Evolutionary conservation across 2,329 filamentous ascomycete species (phyloP), one percentile per base, ranked within the genome.

Genomic region (Fusarium annulatum): DNA sequence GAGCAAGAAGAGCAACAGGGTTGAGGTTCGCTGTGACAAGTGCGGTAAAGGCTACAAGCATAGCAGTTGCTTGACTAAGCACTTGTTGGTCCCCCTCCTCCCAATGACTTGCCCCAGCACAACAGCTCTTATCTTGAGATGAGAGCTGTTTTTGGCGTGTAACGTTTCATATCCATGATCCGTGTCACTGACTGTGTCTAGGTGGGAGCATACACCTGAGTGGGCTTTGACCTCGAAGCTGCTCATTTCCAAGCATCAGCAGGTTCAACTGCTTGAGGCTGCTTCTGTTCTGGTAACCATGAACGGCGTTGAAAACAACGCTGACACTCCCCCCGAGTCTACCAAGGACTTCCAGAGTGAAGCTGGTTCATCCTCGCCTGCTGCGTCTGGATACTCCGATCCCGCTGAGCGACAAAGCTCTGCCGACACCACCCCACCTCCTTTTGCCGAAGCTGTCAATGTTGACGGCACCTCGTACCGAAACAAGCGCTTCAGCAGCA

Each of bases 11-110:
- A 89, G 90, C 83, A 93, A 90, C 85, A 90, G 91, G 80, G 91
- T 92, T 80, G 96, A 98, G 83, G 90, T 99, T 82, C 94, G 93
- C 84, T 99, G 96, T 87, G 94, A 97, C 82, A 96, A 95, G 85
- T 99, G 96, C 88, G 96, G 96, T 84, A 99, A 99, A 89, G 95
- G 95, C 86, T 99, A 99, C 91, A 99, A 99, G 91, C 96, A 99
- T 89, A 97, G 95, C 91, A 98, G 96, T 88, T 99, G 96, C 91
- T 91, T 99, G 88, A 97, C 94, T 83, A 99, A 98, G 91, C 96
- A 99, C 92, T 93, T 98, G 96, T 98, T 92, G 90, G 96, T 97
- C 88, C 86, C 88, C 91, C 88, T 87, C 85, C 85, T 85, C 85
- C 85, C 84, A 81, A 82, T 81, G 45, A 80, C 77, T 81, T 74